Conservation (phyloP, 805 yeast genomes). For the Candida jianshihensis region DNA sequence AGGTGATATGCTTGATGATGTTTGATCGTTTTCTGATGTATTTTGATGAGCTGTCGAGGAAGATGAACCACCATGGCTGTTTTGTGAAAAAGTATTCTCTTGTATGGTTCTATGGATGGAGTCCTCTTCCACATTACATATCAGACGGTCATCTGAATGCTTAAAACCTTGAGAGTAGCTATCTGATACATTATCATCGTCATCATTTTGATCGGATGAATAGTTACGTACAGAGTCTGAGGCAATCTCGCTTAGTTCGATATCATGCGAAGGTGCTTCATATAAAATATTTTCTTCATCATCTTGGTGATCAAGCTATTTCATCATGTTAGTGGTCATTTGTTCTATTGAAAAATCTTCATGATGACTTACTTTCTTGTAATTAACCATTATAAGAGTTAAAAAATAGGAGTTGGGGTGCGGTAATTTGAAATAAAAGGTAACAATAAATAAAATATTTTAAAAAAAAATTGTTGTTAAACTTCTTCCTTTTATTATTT, state of each 20-base stretch:
- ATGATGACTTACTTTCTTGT: conserved; percentile 2
- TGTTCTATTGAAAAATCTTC: too few relatives aligned
- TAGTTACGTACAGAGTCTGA: too few relatives aligned
- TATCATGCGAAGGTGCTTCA: conserved; percentile 5
- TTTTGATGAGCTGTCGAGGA: background rate
- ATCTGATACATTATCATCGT: background rate
- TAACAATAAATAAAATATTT: too few relatives aligned
- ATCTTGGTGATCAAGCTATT: too few relatives aligned
- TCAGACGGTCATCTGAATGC: conserved; percentile 2
- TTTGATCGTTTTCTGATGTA: background rate
- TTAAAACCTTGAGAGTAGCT: background rate
- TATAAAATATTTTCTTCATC: conserved; percentile 4
- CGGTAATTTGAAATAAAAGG: too few relatives aligned
- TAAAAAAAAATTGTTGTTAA: too few relatives aligned
- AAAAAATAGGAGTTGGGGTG: too few relatives aligned
- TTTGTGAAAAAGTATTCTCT: background rate
- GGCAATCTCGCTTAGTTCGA: conserved; percentile 5
- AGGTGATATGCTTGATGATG: background rate
- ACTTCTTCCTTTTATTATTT: too few relatives aligned
- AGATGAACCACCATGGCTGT: background rate
- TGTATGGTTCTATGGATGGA: conserved; percentile 1
- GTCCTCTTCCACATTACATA: background rate
- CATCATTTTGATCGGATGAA: conserved; percentile 1
- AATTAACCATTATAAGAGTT: conserved; percentile 8
- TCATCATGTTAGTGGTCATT: too few relatives aligned